Base-by-base conservation (phyloP, 2,329 filamentous ascomycete genomes). In the Alternaria sp. region DNA sequence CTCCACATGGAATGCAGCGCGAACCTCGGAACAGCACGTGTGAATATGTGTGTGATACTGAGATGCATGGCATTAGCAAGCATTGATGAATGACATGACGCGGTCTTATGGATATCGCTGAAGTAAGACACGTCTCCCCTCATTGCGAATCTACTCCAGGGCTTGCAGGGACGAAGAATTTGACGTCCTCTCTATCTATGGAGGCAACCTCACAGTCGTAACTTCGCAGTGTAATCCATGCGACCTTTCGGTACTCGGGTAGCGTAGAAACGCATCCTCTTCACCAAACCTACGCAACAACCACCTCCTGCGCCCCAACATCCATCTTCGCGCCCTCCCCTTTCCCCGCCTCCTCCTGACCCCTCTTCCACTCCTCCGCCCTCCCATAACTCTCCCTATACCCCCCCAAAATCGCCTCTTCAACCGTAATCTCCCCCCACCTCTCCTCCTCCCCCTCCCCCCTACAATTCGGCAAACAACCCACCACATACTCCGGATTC, bases 331-430 rank as follows among this genome's bases (percentile, higher is more conserved):
- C 52, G 17, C 44, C 62, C 25, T 50, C 64, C 58, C 72, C 36
- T 17, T 17, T 17, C 36, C 4, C 15, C 7, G 30, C 71, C 52
- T 69, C 68, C 23, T 71, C 70, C 23, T 74, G 65, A n/a, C 78
- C 78, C 64, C 74, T 74, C 71, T 83, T 83, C 59, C 76, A 82
- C 51, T 70, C 74, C 66, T 82, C 79, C 11, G 81, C 81, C n/a
- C 74, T 63, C 2, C 81, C 81, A 71, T 83, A 83, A 57, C 79
- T 83, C 62, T 80, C 77, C 49, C 77, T 75, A 62, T 83, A 84
- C n/a, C 80, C 76, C 0, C 73, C 75, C 50, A 74, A 70, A 6
- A 83, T 79, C 55, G 79, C 78, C 30, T 82, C 75, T 64, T 81
- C 75, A 6, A 83, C 82, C 8, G 81, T 82, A 36, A 83, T 81